phyloP scores from a whole-genome alignment of 345 rosid genomes.

The Populus ilicifolia region DNA sequence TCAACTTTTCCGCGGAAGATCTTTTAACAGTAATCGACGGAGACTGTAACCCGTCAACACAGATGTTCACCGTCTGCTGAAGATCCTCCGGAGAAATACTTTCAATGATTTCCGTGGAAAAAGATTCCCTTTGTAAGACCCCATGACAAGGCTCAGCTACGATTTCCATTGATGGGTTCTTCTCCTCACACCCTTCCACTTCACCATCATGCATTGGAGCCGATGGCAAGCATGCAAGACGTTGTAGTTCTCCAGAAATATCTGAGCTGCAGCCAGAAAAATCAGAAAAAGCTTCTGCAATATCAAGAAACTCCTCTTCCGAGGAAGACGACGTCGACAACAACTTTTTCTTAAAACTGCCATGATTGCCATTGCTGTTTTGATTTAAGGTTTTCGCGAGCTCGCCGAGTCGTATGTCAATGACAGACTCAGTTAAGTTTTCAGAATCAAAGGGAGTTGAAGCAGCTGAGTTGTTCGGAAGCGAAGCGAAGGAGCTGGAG shows the following conservation, averaged over 20 bases:
- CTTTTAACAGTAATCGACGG: slow-evolving; percentile 69
- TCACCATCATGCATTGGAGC: slow-evolving; percentile 22
- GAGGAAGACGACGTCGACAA: slow-evolving; percentile 31
- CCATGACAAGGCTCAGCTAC: slow-evolving; percentile 79
- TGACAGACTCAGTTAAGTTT: slow-evolving; percentile 70
- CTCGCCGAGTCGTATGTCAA: slow-evolving; percentile 86
- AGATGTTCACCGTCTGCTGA: slow-evolving; percentile 87
- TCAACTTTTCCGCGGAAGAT: slow-evolving; percentile 89
- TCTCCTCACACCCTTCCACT: background rate
- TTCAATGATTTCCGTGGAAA: slow-evolving; percentile 91
- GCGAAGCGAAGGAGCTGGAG: slow-evolving; percentile 33
- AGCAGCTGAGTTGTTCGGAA: slow-evolving; percentile 27
- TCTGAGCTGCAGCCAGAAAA: slow-evolving; percentile 85
- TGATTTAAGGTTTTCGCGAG: slow-evolving; percentile 50
- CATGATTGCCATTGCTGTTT: slow-evolving; percentile 7
- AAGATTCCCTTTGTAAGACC: slow-evolving; percentile 71
- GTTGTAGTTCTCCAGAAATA: slow-evolving; percentile 86
- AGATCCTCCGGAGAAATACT: slow-evolving; percentile 96
- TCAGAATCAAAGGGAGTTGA: slow-evolving; percentile 48
- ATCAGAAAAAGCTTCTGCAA: slow-evolving; percentile 79
- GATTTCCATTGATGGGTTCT: slow-evolving; percentile 1
- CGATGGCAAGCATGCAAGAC: slow-evolving; percentile 72
- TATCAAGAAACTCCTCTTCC: slow-evolving; percentile 55
- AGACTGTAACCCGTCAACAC: slow-evolving; percentile 73
- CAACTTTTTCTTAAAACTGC: slow-evolving; percentile 18